Evolutionary conservation across 148 eudicot species (phyloP).

Genomic region (Euryodendron excelsum): DNA sequence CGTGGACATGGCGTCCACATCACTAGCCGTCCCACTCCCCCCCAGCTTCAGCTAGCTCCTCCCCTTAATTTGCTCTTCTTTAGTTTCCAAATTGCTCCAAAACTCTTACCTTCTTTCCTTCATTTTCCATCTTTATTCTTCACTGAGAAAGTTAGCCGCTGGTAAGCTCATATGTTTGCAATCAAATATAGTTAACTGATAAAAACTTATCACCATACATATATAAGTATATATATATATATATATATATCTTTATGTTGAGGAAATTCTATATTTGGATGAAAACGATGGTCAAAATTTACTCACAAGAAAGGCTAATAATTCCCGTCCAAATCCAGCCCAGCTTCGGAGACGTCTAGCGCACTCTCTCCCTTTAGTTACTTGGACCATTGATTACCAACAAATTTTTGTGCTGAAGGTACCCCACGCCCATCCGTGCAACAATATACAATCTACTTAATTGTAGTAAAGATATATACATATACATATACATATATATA

Average conservation of each 20-base stretch:
- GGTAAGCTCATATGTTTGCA: no score
- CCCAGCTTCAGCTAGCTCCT: neutral
- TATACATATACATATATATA: no score
- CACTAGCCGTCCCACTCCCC: conserved; percentile 11
- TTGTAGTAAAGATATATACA: no score
- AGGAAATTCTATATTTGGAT: neutral
- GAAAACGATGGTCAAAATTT: conserved; percentile 11
- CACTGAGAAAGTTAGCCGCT: no score
- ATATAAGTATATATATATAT: no score
- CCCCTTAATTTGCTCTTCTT: neutral
- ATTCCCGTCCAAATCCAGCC: neutral
- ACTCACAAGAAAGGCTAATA: neutral
- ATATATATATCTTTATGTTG: no score
- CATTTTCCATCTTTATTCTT: neutral
- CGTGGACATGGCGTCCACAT: conserved; percentile 14
- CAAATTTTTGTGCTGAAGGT: neutral
- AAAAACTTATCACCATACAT: no score
- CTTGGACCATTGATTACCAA: neutral
- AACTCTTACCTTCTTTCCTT: neutral
- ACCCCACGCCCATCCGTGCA: neutral
- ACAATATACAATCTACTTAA: no score
- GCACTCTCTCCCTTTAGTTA: neutral
- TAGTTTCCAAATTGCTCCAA: neutral
- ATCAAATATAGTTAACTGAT: no score
- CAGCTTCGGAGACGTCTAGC: neutral